phyloP scores from a whole-genome alignment of 108 stramenopile species.

The Skeletonema menzelii region DNA sequence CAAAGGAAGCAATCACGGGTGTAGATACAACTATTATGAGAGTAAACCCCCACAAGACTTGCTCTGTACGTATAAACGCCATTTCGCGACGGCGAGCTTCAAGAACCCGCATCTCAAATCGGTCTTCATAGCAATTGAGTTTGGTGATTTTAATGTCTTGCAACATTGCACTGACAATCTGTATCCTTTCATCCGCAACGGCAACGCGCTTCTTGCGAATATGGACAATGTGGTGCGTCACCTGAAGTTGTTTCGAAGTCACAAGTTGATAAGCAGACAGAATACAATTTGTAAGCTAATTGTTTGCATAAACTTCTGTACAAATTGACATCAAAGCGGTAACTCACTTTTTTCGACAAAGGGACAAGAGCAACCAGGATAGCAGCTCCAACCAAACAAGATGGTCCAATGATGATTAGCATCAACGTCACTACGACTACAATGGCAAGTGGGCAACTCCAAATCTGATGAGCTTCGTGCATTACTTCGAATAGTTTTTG shows the following conservation, averaged over 20 bases:
- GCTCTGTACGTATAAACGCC: slow-evolving; percentile 48
- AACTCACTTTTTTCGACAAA: slow-evolving; percentile 46
- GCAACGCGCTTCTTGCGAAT: slow-evolving; percentile 55
- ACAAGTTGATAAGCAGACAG: too few species aligned
- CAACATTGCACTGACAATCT: slow-evolving; percentile 60
- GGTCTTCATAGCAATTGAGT: slow-evolving; percentile 69
- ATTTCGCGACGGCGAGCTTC: slow-evolving; percentile 52
- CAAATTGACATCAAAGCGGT: not conserved
- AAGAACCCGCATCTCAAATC: slow-evolving; percentile 42
- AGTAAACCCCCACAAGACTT: slow-evolving; percentile 63
- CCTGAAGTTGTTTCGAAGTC: not conserved
- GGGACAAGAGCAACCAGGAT: slow-evolving; percentile 64
- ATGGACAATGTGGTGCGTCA: slow-evolving; percentile 50
- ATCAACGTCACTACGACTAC: slow-evolving; percentile 62
- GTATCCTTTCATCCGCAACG: slow-evolving; percentile 65
- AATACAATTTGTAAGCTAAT: too few species aligned
- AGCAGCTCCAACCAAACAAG: slow-evolving; percentile 61
- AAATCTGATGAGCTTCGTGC: slow-evolving; percentile 69
- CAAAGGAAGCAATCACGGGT: slow-evolving; percentile 58
- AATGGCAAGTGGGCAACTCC: slow-evolving; percentile 73
- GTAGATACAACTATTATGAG: slow-evolving; percentile 68
- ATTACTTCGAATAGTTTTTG: slow-evolving; percentile 80
- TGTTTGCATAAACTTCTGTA: too few species aligned
- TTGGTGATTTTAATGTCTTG: slow-evolving; percentile 79
- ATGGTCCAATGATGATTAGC: slow-evolving; percentile 52